Evolutionary conservation across 192 early-diverging fungal genomes (phyloP).

Genomic region (Lobosporangium transversale): DNA sequence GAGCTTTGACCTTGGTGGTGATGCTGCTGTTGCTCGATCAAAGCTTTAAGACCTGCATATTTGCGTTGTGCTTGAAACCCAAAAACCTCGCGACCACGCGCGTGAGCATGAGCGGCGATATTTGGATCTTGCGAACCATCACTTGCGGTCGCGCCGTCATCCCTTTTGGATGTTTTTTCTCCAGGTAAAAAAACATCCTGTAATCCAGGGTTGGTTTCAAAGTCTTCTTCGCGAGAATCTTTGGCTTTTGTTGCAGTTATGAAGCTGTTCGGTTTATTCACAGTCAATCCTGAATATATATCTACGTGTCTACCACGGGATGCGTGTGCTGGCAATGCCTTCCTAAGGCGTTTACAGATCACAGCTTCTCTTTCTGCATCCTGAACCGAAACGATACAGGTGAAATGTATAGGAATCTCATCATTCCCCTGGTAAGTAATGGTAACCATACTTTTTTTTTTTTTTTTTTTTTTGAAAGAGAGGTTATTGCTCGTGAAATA

Average conservation of each 20-base stretch:
- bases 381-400: constrained; percentile 27
- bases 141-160: neutral
- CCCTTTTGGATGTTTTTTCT: neutral
- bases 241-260: constrained; percentile 2
- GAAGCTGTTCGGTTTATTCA: neutral
- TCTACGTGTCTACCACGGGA: too few relatives aligned
- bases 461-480: neutral
- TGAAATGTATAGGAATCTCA: constrained; percentile 59
- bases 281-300: constrained; percentile 30
- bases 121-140: neutral
- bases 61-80: constrained; percentile 37
- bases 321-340: too few relatives aligned
- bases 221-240: constrained; percentile 7
- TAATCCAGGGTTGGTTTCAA: constrained; percentile 7
- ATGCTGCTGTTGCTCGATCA: constrained; percentile 26
- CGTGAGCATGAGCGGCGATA: constrained; percentile 1
- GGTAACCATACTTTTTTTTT: constrained; percentile 12
- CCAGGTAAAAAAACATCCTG: constrained; percentile 39
- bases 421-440: constrained; percentile 47
- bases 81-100: constrained; percentile 46
- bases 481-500: neutral
- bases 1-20: too few relatives aligned
- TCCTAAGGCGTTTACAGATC: constrained; percentile 31
- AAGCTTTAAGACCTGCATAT: constrained; percentile 23
- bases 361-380: constrained; percentile 47